Percentiles rank a stretch among this genome's conserved stretches.
These are phyloP conservation scores for Calonectria pseudoreteaudii DNA, from an alignment of 2,329 filamentous ascomycete species.

Conservation along the genomic window DNA sequence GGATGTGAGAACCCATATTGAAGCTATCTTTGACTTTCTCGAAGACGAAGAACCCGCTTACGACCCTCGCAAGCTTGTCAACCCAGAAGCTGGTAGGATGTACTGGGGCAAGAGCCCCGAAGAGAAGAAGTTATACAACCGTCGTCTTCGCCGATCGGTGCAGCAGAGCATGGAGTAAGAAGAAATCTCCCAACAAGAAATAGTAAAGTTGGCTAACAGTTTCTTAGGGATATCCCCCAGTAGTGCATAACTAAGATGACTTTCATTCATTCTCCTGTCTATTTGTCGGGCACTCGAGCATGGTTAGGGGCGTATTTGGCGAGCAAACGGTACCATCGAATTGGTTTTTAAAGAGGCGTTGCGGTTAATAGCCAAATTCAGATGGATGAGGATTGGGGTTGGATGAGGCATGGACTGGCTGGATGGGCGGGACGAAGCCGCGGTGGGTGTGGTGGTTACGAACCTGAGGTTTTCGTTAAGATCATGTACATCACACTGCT, in stretches of 20 bases:
- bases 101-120: constrained; percentile 83
- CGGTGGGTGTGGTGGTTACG: neutral
- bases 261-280: constrained; percentile 1
- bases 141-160: constrained; percentile 82
- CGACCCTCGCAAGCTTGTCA: constrained; percentile 88
- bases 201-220: constrained; percentile 11
- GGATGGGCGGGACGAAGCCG: neutral
- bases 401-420: constrained; percentile 6
- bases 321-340: neutral
- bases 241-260: constrained; percentile 24
- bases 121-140: constrained; percentile 86
- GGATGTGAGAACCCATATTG: constrained; percentile 85
- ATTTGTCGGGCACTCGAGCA: constrained; percentile 20
- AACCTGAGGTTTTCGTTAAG: neutral
- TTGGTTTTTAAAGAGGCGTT: constrained; percentile 36
- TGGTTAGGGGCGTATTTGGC: constrained; percentile 30
- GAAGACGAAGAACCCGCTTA: constrained; percentile 91
- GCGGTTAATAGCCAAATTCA: constrained; percentile 19
- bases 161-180: constrained; percentile 74
- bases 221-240: constrained; percentile 48
- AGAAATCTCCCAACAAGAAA: neutral
- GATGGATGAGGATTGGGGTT: constrained; percentile 17
- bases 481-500: neutral
- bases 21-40: constrained; percentile 83
- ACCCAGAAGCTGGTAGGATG: constrained; percentile 85